Conservation (phyloP, 1,284 basidiomycete genomes). For the Pulveroboletus sp. region DNA sequence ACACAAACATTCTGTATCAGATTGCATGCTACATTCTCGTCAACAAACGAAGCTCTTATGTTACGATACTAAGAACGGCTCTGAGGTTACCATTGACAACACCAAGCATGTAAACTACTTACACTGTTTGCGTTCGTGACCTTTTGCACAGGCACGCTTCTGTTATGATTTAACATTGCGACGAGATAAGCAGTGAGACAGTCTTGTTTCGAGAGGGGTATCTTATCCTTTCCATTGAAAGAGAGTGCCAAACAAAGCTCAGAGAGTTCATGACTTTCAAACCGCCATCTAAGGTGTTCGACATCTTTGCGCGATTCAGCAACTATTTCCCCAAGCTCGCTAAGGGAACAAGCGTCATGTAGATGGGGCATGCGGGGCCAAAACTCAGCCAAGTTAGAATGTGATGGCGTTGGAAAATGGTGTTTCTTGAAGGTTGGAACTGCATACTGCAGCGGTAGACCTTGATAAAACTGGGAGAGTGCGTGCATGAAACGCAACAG, state of each 20-base stretch:
- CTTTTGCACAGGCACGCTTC: slow-evolving; percentile 2
- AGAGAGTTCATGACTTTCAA: slow-evolving; percentile 16
- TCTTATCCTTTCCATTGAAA: background rate
- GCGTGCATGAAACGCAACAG: slow-evolving; percentile 34
- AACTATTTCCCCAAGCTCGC: slow-evolving; percentile 21
- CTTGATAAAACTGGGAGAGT: slow-evolving; percentile 32
- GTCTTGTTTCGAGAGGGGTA: slow-evolving; percentile 32
- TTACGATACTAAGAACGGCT: slow-evolving; percentile 30
- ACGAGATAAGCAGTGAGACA: slow-evolving; percentile 37
- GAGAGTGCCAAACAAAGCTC: slow-evolving; percentile 22
- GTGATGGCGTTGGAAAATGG: slow-evolving; percentile 16
- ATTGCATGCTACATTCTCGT: slow-evolving; percentile 29
- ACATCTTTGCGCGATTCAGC: slow-evolving; percentile 9
- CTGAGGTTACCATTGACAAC: background rate
- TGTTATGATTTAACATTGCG: slow-evolving; percentile 24
- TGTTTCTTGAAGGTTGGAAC: slow-evolving; percentile 27
- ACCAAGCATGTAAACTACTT: slow-evolving; percentile 8
- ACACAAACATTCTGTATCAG: slow-evolving; percentile 32
- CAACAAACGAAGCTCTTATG: slow-evolving; percentile 21
- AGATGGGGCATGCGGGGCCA: slow-evolving; percentile 26
- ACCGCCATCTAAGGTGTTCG: slow-evolving; percentile 23
- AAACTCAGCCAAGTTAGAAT: slow-evolving; percentile 5
- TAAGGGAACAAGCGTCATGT: slow-evolving; percentile 6
- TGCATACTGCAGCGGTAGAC: slow-evolving; percentile 3
- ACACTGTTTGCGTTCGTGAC: slow-evolving; percentile 37